A percentile compares a stretch with the other conserved stretches of the same genome.
Evolutionary conservation across 805 yeast species (phyloP).

Genomic region (Metschnikowia santaceciliae): DNA sequence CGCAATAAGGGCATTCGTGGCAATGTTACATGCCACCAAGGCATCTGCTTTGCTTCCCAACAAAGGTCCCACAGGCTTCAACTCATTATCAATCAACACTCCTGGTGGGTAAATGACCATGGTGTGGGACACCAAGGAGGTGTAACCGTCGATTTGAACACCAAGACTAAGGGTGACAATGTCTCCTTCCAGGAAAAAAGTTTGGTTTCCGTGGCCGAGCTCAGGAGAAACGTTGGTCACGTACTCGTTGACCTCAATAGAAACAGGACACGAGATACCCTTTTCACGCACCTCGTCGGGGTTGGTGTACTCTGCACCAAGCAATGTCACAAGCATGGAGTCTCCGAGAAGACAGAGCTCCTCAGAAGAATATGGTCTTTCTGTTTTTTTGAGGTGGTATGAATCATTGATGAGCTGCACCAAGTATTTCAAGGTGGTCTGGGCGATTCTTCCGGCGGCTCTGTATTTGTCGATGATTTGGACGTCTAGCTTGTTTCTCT

Average conservation of each 20-base stretch:
- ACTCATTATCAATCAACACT: conserved; percentile 25
- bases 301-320: conserved; percentile 55
- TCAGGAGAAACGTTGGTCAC: conserved; percentile 85
- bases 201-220: conserved; percentile 49
- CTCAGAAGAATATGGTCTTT: conserved; percentile 48
- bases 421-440: conserved; percentile 70
- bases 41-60: conserved; percentile 88
- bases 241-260: conserved; percentile 78
- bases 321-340: conserved; percentile 59
- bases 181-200: conserved; percentile 68
- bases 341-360: conserved; percentile 85
- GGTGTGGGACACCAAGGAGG: conserved; percentile 83
- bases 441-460: conserved; percentile 84
- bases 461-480: conserved; percentile 75
- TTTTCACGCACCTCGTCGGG: conserved; percentile 65
- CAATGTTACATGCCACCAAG: conserved; percentile 81
- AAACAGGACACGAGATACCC: conserved; percentile 91
- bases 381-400: conserved; percentile 55
- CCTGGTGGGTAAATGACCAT: conserved; percentile 76
- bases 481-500: conserved; percentile 63
- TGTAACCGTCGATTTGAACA: conserved; percentile 93
- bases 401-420: conserved; percentile 65
- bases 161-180: conserved; percentile 82
- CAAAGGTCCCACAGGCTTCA: conserved; percentile 70
- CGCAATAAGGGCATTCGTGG: conserved; percentile 79